Percentiles rank a stretch among this genome's conserved stretches.
These are phyloP conservation scores for Rhynchospora pubera DNA, from an alignment of 176 grass and related monocot species.

Conservation along the genomic window DNA sequence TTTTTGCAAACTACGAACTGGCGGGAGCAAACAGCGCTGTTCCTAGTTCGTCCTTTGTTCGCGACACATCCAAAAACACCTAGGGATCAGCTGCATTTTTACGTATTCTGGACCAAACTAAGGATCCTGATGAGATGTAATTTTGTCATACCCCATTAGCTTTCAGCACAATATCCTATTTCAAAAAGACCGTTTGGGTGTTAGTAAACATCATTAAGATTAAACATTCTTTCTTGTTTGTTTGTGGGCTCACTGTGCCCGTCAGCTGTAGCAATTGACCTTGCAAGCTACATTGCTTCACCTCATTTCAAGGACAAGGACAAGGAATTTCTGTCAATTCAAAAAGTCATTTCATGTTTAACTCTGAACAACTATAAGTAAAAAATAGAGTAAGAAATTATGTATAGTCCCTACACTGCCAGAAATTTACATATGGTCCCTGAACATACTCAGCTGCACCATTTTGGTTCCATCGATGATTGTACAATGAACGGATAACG, in stretches of 20 bases:
- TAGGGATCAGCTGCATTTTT: constrained; percentile 22
- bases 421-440: neutral
- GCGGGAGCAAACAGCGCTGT: too few species aligned
- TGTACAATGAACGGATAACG: too few species aligned
- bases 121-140: neutral
- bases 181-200: neutral
- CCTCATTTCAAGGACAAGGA: constrained; percentile 37
- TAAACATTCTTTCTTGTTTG: neutral
- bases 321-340: neutral
- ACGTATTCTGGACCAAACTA: constrained; percentile 15
- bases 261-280: constrained; percentile 77
- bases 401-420: neutral
- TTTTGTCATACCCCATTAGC: constrained; percentile 6
- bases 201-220: constrained; percentile 16
- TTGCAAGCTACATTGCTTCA: constrained; percentile 84
- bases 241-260: constrained; percentile 30
- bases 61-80: too few species aligned
- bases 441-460: too few species aligned
- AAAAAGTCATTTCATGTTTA: neutral
- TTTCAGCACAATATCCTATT: constrained; percentile 10
- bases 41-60: too few species aligned
- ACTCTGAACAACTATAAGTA: neutral
- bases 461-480: too few species aligned
- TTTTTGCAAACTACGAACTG: too few species aligned
- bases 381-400: neutral